Conservation (phyloP, 441 rosid species). For the Rhodomyrtus psidioides region DNA sequence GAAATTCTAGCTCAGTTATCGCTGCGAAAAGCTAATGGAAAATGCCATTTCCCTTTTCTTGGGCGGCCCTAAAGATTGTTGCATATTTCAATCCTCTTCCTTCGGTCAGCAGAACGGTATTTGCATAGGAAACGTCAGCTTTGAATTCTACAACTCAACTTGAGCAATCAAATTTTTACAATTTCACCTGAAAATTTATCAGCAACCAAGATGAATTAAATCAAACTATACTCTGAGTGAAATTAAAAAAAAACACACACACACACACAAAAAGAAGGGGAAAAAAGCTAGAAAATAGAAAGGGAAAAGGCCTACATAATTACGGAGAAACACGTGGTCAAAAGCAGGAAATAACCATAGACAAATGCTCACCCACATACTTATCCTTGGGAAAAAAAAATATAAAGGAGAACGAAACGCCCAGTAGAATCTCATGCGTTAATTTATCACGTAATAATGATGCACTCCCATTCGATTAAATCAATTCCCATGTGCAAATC, state of each 20-base stretch:
- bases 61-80: neutral
- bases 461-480: neutral
- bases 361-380: neutral
- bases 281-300: too few relatives aligned
- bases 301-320: too few relatives aligned
- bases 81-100: neutral
- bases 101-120: neutral
- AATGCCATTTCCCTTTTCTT: neutral
- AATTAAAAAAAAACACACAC: too few relatives aligned
- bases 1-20: neutral
- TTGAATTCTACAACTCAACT: neutral
- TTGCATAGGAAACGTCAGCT: neutral
- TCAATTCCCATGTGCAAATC: neutral
- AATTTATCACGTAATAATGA: neutral
- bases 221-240: neutral
- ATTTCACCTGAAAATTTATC: neutral
- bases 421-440: too few relatives aligned
- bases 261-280: too few relatives aligned
- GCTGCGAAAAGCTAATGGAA: neutral
- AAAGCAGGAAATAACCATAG: neutral
- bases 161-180: neutral
- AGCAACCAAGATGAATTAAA: neutral
- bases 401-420: too few relatives aligned
- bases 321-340: too few relatives aligned
- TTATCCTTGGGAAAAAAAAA: neutral